Evolutionary conservation across 2,329 filamentous ascomycete genomes (phyloP).

Genomic region (Arthrobotrys entomopaga): DNA sequence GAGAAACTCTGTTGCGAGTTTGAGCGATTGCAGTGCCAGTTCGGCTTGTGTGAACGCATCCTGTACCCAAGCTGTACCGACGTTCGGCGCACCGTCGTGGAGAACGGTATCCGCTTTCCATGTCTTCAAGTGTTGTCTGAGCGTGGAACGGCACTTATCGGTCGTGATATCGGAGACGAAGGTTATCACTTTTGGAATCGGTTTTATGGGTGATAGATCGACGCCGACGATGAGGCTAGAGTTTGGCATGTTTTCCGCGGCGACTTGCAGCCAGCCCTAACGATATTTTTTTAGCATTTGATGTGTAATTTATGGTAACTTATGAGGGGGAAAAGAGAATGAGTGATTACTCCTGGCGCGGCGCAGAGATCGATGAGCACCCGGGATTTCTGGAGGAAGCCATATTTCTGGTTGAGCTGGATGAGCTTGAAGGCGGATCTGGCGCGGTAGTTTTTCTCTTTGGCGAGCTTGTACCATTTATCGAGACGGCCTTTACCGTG

Average conservation of each 20-base stretch:
- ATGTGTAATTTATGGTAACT: conserved; percentile 58
- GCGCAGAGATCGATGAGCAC: conserved; percentile 97
- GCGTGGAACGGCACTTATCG: conserved; percentile 90
- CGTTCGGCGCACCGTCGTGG: conserved; percentile 96
- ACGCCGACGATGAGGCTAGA: conserved; percentile 92
- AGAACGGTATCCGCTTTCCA: conserved; percentile 96
- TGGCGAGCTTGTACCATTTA: conserved; percentile 98
- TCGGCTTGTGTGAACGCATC: conserved; percentile 98
- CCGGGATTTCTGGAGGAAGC: conserved; percentile 95
- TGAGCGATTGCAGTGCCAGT: conserved; percentile 87
- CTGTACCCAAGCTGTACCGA: conserved; percentile 97
- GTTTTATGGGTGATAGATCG: conserved; percentile 93
- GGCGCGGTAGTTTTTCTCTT: conserved; percentile 96
- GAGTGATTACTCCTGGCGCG: conserved; percentile 76
- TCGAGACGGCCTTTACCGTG: conserved; percentile 98
- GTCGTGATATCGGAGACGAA: conserved; percentile 99
- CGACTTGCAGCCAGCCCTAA: conserved; percentile 86
- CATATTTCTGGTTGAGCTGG: conserved; percentile 98
- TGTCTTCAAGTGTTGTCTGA: conserved; percentile 88
- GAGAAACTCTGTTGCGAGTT: conserved; percentile 92
- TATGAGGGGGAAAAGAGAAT: not conserved
- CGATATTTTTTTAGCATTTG: too few species aligned
- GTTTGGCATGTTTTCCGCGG: conserved; percentile 90
- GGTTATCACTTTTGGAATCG: conserved; percentile 90
- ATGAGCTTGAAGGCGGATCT: conserved; percentile 98